These are phyloP conservation scores for Platismatia glauca DNA, from an alignment of 495 filamentous ascomycete genomes.

Conservation along the genomic window DNA sequence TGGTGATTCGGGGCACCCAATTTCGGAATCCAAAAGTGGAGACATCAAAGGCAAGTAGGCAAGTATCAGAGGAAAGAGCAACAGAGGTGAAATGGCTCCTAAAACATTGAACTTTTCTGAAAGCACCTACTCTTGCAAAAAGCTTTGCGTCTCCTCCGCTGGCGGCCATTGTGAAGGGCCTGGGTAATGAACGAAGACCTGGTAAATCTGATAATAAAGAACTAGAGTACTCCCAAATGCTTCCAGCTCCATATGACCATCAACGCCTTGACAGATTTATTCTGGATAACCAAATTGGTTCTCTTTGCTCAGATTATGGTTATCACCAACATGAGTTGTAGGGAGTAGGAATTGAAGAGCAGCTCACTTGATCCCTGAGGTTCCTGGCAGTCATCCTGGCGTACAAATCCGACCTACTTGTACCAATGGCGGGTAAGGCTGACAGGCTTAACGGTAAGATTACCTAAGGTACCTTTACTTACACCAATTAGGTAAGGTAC, in stretches of 20 bases:
- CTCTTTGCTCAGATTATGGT: not conserved
- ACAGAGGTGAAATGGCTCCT: conserved; percentile 12
- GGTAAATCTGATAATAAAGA: not conserved
- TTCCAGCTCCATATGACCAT: not conserved
- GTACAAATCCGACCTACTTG: too few relatives aligned
- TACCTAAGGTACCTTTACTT: too few relatives aligned
- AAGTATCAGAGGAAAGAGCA: not conserved
- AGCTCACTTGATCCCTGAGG: too few relatives aligned
- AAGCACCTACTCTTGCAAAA: conserved; percentile 86
- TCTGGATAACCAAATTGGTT: too few relatives aligned
- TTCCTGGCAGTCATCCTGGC: too few relatives aligned
- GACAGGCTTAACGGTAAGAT: not conserved
- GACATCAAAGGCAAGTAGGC: not conserved
- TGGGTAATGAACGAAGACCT: not conserved
- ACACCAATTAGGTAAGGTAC: too few relatives aligned
- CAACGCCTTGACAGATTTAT: not conserved
- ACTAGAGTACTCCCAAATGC: not conserved
- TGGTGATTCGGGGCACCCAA: not conserved
- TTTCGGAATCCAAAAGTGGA: not conserved
- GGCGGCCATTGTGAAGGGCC: conserved; percentile 54
- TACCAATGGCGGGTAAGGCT: conserved; percentile 1
- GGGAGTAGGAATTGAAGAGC: too few relatives aligned
- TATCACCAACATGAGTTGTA: not conserved
- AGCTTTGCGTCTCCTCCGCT: conserved; percentile 94
- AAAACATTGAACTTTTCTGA: conserved; percentile 17